These are phyloP conservation scores for Oehlia diaphana DNA, from an alignment of 192 early-diverging fungal species.

Conservation along the genomic window DNA sequence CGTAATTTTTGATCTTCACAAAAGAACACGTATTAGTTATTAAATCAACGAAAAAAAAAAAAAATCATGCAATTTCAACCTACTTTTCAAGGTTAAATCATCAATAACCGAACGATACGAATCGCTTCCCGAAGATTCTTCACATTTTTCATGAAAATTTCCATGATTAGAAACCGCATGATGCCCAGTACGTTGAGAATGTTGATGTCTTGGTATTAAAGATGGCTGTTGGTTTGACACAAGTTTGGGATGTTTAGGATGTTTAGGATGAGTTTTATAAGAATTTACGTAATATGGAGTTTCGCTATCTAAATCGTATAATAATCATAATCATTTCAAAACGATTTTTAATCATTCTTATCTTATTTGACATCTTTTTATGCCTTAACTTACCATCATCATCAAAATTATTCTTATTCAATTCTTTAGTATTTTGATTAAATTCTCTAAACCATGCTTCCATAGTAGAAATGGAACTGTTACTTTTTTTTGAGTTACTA, in stretches of 20 bases:
- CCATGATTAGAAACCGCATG: not conserved
- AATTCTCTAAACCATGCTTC: conserved; percentile 15
- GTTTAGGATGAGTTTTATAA: conserved; percentile 7
- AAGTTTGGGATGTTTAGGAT: conserved; percentile 5
- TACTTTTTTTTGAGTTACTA: not conserved
- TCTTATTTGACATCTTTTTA: too few relatives aligned
- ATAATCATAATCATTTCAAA: too few relatives aligned
- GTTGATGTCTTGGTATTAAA: conserved; percentile 1
- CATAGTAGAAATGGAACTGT: not conserved
- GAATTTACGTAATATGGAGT: conserved; percentile 19
- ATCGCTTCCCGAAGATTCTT: not conserved
- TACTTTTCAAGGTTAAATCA: conserved; percentile 27
- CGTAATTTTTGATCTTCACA: conserved; percentile 22
- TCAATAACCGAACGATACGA: conserved; percentile 25
- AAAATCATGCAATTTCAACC: too few relatives aligned
- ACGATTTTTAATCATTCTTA: too few relatives aligned
- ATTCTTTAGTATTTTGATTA: conserved; percentile 13
- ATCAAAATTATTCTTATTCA: conserved; percentile 1
- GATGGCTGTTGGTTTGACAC: not conserved
- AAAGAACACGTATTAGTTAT: not conserved
- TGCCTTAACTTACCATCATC: conserved; percentile 8
- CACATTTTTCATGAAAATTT: not conserved
- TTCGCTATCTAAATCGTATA: conserved; percentile 10
- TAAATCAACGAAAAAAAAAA: too few relatives aligned
- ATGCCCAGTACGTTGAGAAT: not conserved